Percentiles rank a stretch among this genome's conserved stretches.
These are phyloP conservation scores for Penicillium vulpinum DNA, from an alignment of 2,329 filamentous ascomycete genomes.

Conservation along the genomic window DNA sequence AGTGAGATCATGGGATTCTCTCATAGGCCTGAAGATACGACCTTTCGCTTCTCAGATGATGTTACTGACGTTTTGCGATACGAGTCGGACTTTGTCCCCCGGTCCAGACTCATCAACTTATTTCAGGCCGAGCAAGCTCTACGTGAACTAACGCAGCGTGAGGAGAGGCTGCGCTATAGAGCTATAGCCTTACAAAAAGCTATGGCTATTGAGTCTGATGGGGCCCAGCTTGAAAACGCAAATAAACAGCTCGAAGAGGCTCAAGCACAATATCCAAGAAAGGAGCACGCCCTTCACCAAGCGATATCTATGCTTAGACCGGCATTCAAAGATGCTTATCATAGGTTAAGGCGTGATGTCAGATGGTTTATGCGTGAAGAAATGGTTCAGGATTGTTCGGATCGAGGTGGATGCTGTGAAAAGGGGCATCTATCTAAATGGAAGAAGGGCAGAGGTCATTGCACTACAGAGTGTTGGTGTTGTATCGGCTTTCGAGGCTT, in stretches of 20 bases:
- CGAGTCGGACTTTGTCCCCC: too few relatives aligned
- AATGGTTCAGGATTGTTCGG: conserved; percentile 7
- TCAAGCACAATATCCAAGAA: background rate
- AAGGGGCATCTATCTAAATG: background rate
- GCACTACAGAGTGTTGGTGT: conserved; percentile 11
- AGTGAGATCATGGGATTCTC: too few relatives aligned
- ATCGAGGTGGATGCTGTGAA: conserved; percentile 11
- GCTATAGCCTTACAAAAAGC: background rate
- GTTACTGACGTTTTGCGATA: too few relatives aligned
- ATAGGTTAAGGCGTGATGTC: too few relatives aligned
- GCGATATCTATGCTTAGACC: too few relatives aligned
- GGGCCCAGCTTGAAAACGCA: background rate
- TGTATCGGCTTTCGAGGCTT: conserved; percentile 8
- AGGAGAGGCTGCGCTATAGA: background rate
- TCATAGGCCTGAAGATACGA: too few relatives aligned
- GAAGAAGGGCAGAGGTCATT: conserved; percentile 12
- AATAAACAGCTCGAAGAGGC: background rate
- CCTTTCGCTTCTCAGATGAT: too few relatives aligned
- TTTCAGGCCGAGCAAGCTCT: background rate
- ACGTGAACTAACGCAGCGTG: background rate
- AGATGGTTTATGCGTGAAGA: conserved; percentile 14
- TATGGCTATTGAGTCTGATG: background rate
- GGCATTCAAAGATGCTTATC: too few relatives aligned
- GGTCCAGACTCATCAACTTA: background rate
- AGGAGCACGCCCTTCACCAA: background rate